phyloP scores from a whole-genome alignment of 305 asterid species.

The Fraxinus sp. region DNA sequence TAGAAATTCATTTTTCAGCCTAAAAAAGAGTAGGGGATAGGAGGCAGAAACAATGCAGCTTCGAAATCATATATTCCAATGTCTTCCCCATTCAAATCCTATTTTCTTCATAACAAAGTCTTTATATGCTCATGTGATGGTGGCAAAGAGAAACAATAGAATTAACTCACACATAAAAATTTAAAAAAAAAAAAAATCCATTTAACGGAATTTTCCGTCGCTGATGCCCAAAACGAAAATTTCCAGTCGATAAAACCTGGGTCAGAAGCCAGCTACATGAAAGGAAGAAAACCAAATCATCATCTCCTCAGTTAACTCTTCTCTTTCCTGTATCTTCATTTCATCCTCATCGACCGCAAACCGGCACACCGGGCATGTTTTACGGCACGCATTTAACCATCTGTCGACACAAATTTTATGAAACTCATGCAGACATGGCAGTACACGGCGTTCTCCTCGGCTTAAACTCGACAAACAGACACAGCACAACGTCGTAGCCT shows the following conservation, averaged over 20 bases:
- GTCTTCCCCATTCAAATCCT: background rate
- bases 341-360: slow-evolving; percentile 36
- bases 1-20: background rate
- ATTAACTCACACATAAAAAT: background rate
- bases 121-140: background rate
- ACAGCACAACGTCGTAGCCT: background rate
- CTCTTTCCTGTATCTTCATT: slow-evolving; percentile 19
- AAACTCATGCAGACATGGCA: slow-evolving; percentile 73
- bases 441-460: slow-evolving; percentile 32
- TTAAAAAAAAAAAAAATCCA: background rate
- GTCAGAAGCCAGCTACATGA: slow-evolving; percentile 73
- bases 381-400: slow-evolving; percentile 52
- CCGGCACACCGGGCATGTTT: slow-evolving; percentile 74
- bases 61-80: background rate
- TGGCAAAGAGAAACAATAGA: background rate
- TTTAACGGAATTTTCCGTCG: background rate
- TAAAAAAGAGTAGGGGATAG: background rate
- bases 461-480: slow-evolving; percentile 65
- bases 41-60: background rate
- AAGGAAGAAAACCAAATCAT: slow-evolving; percentile 81
- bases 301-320: slow-evolving; percentile 64
- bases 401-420: slow-evolving; percentile 50
- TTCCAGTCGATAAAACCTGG: background rate
- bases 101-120: background rate
- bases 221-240: background rate